Base-by-base conservation (phyloP, 306 rosid genomes). In the Quercus suber region DNA sequence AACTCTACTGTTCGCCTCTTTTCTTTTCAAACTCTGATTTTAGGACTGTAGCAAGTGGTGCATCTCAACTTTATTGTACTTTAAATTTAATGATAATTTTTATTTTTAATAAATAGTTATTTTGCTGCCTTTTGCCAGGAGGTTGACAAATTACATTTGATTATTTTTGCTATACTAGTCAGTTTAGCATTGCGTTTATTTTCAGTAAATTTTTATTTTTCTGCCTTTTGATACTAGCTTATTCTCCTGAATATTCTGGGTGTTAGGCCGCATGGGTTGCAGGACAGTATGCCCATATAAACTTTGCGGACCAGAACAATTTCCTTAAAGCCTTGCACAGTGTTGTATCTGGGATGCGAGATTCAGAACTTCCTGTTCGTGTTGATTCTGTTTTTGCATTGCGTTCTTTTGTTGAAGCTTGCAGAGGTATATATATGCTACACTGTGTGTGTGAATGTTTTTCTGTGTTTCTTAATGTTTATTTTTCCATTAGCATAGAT, bases 221-320 rank as follows among this genome's bases (percentile, higher is more conserved):
- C 37, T 55, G 1, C 51, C 31, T 49, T 69, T 35, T 19, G 55
- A 15, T 49, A 75, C 57, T 74, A 55, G 60, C 70, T 14, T 25
- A 51, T 67, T 73, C 65, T 33, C 20, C 73, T 67, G 19, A 23
- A 55, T 73, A 79, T 73, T 77, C 51, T 80, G 82, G 60, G 75
- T 79, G 74, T 81, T 81, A 94, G 98, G 97, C 98, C 13, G 97
- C 98, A 71, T 94, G 98, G 98, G 98, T 94, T 80, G 92, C 97
- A 2, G 98, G 98, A 86, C 98, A 94, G 77, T 94, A 94, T 82
- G 97, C 97, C 59, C 89, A 89, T 72, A 85, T 94, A 74, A 92
- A 79, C 87, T 94, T 94, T 73, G 84, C 93, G 10, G 95, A 94
- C 76, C 93, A 90, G 83, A 88, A 92, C 88, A 94, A 92, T 86